Evolutionary conservation across 495 filamentous ascomycete genomes (phyloP), one percentile per base, ranked within the genome.

Genomic region (Filosporella fistucella): DNA sequence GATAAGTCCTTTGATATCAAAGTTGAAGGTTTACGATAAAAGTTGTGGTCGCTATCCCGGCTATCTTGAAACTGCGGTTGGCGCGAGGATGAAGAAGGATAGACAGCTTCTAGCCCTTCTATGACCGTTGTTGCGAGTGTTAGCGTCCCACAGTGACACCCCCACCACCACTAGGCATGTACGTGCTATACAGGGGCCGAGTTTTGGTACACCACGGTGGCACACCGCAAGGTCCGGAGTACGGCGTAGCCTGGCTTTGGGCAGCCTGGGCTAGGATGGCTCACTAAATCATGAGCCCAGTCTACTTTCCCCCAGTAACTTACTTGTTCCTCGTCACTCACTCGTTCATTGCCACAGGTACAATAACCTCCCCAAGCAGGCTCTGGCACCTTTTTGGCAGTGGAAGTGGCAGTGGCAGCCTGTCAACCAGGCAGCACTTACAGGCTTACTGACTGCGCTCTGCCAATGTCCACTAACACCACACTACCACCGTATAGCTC

Each of bases 41-140:
- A n/a, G n/a, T n/a, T n/a, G n/a, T n/a, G n/a, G n/a, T n/a, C n/a
- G n/a, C n/a, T n/a, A n/a, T n/a, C n/a, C n/a, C 28, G 28, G 28
- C 8, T 30, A n/a, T 8, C 8, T n/a, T 8, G 28, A n/a, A 8
- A 8, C 8, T 8, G 28, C n/a, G 28, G 28, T n/a, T 30, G 22
- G 23, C 40, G 40, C n/a, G n/a, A n/a, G 40, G 40, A 26, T 43
- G 40, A n/a, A 30, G n/a, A 38, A 38, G 10, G 35, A 4, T 21
- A 38, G 23, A 38, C 10, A 21, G 35, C 35, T 38, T 38, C 35
- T 29, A 43, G 41, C 14, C 39, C 39, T 26, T 42, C 39, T 42
- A 42, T 23, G 23, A 28, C 42, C 4, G 42, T 33, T 45, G 39
- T 45, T 45, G 42, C 42, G 28, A 45, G 29, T 7, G 6, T 21